phyloP scores from a whole-genome alignment of 2,329 filamentous ascomycete species.

The Geoglossum cookeanum region DNA sequence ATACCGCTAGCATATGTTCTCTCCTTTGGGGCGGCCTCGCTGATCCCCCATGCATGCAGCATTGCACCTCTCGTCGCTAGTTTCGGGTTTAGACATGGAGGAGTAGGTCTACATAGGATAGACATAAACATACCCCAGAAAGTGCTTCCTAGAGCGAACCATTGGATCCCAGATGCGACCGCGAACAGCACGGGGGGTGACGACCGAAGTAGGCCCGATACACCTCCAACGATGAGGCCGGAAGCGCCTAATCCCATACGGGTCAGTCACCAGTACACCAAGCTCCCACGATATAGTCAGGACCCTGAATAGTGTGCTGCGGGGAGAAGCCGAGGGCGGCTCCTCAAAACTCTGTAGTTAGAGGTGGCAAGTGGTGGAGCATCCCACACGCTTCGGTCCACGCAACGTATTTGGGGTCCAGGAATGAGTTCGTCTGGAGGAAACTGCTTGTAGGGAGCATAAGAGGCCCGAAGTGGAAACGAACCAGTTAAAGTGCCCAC shows the following conservation, averaged over 20 bases:
- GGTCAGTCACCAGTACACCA: neutral
- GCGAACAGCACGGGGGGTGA: slow-evolving; percentile 51
- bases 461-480: slow-evolving; percentile 6
- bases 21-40: slow-evolving; percentile 36
- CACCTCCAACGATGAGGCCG: slow-evolving; percentile 46
- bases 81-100: neutral
- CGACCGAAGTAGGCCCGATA: slow-evolving; percentile 52
- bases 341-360: neutral
- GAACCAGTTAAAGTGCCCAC: slow-evolving; percentile 30
- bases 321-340: neutral
- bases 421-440: slow-evolving; percentile 4
- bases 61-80: slow-evolving; percentile 31
- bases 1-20: slow-evolving; percentile 47
- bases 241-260: slow-evolving; percentile 30
- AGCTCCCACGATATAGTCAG: neutral
- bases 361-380: neutral
- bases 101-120: neutral
- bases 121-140: slow-evolving; percentile 46
- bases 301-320: neutral
- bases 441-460: neutral
- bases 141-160: slow-evolving; percentile 56
- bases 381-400: neutral
- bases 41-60: slow-evolving; percentile 28
- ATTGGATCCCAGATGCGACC: slow-evolving; percentile 55
- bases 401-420: neutral